Evolutionary conservation across 495 filamentous ascomycete genomes (phyloP), one percentile per base, ranked within the genome.

Genomic region (Amphirosellinia nigrospora): DNA sequence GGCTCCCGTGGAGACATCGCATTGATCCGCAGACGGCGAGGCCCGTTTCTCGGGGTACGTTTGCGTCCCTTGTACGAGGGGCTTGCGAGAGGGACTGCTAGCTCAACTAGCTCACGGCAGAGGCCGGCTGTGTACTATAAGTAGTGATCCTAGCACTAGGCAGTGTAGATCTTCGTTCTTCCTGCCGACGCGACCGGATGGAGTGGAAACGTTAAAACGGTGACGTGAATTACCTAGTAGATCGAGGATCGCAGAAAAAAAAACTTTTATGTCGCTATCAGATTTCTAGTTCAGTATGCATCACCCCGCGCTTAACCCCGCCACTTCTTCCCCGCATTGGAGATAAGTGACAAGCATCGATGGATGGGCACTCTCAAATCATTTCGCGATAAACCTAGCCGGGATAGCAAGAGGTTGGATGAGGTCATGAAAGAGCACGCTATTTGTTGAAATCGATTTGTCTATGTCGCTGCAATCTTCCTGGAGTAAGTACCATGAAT

Each of bases 401-500:
- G 21, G 34, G 36, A 61, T 4, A 28, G 7, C 21, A 61, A 10
- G 15, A 10, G 30, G 4, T 13, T 61, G 21, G 41, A 28, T 61
- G 21, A 26, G 58, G 11, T 28, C 26, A 61, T 61, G 36, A 41
- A 41, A 15, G n/a, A 0, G 36, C n/a, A 11, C 0, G 11, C 4
- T 39, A 1, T 32, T 63, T 36, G 34, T 36, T 4, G 21, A 39
- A 45, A n/a, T 30, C 4, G 26, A 63, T 23, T 9, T 28, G n/a
- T 15, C 59, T 63, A 46, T 32, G 60, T 45, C 4, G n/a, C 60
- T 15, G 15, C 39, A 32, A 16, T 4, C 66, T 70, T 64, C 61
- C 82, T 74, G 39, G 68, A 80, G 69, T 89, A 90, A 0, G 75
- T 69, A 8, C 83, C 86, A 63, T 85, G 77, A 48, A 88, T 86